Conservation (phyloP, 305 asterid genomes). For the Andrographis paniculata region DNA sequence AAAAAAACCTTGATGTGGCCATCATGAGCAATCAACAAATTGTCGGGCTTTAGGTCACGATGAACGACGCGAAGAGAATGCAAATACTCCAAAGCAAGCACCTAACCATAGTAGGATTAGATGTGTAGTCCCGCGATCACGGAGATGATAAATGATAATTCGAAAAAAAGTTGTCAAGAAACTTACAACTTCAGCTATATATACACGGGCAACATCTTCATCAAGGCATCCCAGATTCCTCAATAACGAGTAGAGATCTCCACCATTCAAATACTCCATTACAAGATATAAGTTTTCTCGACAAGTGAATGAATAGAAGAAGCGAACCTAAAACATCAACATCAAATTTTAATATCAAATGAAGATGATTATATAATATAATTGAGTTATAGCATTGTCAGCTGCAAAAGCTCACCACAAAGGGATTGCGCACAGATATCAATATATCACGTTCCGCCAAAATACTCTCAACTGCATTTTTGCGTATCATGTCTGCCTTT, state of each 20-base stretch:
- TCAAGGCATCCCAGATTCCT: conserved; percentile 98
- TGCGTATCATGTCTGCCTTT: conserved; percentile 99
- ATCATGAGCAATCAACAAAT: conserved; percentile 97
- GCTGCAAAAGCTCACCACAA: conserved; percentile 73
- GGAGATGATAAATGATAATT: neutral
- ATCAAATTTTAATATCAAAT: conserved; percentile 15
- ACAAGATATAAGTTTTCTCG: conserved; percentile 98
- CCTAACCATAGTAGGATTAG: conserved; percentile 29
- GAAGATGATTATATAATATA: neutral
- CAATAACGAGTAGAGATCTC: conserved; percentile 94
- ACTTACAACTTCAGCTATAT: conserved; percentile 99
- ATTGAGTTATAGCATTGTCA: neutral
- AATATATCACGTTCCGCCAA: conserved; percentile 97
- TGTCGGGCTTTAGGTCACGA: conserved; percentile 99
- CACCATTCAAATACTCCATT: conserved; percentile 99
- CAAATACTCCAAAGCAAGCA: conserved; percentile 98
- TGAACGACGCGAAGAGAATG: conserved; percentile 94
- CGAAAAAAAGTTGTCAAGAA: conserved; percentile 14
- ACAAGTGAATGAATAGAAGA: conserved; percentile 99
- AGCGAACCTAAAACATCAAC: conserved; percentile 61
- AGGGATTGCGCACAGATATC: conserved; percentile 97
- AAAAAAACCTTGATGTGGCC: conserved; percentile 88
- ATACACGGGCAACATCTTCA: conserved; percentile 96
- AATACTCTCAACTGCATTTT: conserved; percentile 99
- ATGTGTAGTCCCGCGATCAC: neutral